Conservation (phyloP, 2,329 filamentous ascomycete species). For the Corynespora cassiicola region DNA sequence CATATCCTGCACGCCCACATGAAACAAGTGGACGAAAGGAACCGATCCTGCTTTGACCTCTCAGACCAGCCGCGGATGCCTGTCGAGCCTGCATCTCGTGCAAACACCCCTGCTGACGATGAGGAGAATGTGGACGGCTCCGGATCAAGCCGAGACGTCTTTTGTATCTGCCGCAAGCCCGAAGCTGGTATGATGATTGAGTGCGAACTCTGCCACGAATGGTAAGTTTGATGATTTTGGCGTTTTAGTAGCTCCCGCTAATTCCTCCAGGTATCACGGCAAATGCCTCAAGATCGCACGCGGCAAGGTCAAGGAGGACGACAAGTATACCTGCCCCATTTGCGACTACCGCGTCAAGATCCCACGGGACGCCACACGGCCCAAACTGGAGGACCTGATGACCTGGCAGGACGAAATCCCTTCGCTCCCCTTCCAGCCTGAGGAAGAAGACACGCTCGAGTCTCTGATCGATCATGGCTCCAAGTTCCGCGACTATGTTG, state of each 20-base stretch:
- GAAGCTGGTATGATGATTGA: conserved; percentile 99
- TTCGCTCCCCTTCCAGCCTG: conserved; percentile 87
- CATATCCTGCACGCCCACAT: conserved; percentile 96
- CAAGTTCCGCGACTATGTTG: conserved; percentile 82
- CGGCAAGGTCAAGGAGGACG: conserved; percentile 97
- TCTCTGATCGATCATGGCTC: conserved; percentile 86
- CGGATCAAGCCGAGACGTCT: conserved; percentile 74
- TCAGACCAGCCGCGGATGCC: conserved; percentile 87
- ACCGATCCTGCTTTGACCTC: conserved; percentile 89
- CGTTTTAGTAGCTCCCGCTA: conserved; percentile 18
- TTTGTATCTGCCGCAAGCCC: conserved; percentile 91
- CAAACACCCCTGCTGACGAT: conserved; percentile 68
- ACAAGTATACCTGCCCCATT: conserved; percentile 97
- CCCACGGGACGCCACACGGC: conserved; percentile 91
- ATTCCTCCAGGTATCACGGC: conserved; percentile 81
- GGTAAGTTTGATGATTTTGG: conserved; percentile 65
- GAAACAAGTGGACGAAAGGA: conserved; percentile 89
- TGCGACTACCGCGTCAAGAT: conserved; percentile 98
- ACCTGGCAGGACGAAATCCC: conserved; percentile 84
- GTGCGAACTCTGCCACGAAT: conserved; percentile 97
- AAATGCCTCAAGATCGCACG: conserved; percentile 98
- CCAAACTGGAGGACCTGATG: conserved; percentile 89
- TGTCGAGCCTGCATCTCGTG: conserved; percentile 88
- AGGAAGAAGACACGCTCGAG: conserved; percentile 87
- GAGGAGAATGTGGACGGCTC: conserved; percentile 52